Conservation (phyloP, 305 asterid species). For the Plantago coronopus region DNA sequence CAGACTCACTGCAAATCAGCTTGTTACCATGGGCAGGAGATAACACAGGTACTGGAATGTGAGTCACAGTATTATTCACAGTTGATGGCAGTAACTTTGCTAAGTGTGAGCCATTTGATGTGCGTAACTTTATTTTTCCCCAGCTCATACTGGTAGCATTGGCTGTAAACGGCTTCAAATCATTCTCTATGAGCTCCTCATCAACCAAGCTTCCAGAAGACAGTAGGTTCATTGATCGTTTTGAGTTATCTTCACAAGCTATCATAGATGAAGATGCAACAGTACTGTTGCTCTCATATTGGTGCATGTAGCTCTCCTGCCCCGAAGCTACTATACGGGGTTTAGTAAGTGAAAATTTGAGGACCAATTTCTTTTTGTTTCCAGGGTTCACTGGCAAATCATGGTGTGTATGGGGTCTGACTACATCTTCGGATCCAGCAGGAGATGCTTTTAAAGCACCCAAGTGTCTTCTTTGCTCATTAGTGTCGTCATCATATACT, state of each 20-base stretch:
- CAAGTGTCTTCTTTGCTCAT: conserved; percentile 33
- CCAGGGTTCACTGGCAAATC: conserved; percentile 40
- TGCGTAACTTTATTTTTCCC: conserved; percentile 48
- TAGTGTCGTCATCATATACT: conserved; percentile 30
- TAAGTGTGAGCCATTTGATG: conserved; percentile 32
- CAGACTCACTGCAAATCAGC: conserved; percentile 30
- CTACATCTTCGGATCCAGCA: conserved; percentile 36
- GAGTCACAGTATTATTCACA: conserved; percentile 28
- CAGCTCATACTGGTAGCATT: conserved; percentile 27
- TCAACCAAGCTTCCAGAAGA: conserved; percentile 38
- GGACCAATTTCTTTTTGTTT: conserved; percentile 61
- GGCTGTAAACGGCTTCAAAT: conserved; percentile 27
- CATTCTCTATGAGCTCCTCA: conserved; percentile 27
- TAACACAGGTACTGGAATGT: conserved; percentile 27
- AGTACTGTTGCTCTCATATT: conserved; percentile 39
- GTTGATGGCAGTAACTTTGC: conserved; percentile 30
- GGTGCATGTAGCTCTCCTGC: conserved; percentile 34
- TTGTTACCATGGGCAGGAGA: conserved; percentile 29
- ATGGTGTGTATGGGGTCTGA: conserved; percentile 31
- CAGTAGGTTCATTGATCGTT: neutral
- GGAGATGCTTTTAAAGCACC: conserved; percentile 31
- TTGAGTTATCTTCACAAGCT: conserved; percentile 31
- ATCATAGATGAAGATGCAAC: conserved; percentile 41
- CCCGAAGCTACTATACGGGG: conserved; percentile 33
- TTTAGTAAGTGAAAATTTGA: conserved; percentile 52